Conservation (phyloP, 257 asterid species). For the Nicotiana paniculata region DNA sequence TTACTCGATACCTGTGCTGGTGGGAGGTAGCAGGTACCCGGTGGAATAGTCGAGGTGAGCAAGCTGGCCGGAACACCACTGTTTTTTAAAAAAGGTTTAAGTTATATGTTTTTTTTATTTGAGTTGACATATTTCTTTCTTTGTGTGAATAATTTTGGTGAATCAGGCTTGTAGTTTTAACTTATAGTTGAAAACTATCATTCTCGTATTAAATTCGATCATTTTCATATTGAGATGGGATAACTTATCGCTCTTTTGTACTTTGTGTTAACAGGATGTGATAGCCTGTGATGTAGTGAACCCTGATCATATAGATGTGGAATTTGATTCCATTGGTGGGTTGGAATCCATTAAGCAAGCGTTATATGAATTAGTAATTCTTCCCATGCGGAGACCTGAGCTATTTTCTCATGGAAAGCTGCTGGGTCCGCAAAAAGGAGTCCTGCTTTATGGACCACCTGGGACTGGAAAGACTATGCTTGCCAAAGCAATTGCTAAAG, state of each 20-base stretch:
- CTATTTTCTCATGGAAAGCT: constrained; percentile 80
- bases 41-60: too few species aligned
- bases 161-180: background rate
- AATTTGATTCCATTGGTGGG: constrained; percentile 79
- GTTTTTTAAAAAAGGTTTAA: too few species aligned
- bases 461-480: constrained; percentile 99
- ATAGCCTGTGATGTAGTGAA: constrained; percentile 94
- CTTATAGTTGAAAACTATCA: background rate
- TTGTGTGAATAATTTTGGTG: background rate
- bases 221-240: background rate
- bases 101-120: background rate
- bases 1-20: too few species aligned
- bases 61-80: too few species aligned
- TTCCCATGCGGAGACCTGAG: constrained; percentile 82
- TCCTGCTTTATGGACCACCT: constrained; percentile 91
- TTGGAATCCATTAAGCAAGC: constrained; percentile 73
- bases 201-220: background rate
- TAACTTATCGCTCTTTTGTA: background rate
- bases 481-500: constrained; percentile 97
- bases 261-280: constrained; percentile 50
- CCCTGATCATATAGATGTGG: constrained; percentile 78
- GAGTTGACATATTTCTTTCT: background rate
- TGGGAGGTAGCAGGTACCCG: too few species aligned
- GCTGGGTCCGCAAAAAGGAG: constrained; percentile 91
- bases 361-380: constrained; percentile 76